Percentiles rank a stretch among this genome's conserved stretches.
phyloP scores from a whole-genome alignment of 768 basidiomycete genomes.

The Obba rivulosa region DNA sequence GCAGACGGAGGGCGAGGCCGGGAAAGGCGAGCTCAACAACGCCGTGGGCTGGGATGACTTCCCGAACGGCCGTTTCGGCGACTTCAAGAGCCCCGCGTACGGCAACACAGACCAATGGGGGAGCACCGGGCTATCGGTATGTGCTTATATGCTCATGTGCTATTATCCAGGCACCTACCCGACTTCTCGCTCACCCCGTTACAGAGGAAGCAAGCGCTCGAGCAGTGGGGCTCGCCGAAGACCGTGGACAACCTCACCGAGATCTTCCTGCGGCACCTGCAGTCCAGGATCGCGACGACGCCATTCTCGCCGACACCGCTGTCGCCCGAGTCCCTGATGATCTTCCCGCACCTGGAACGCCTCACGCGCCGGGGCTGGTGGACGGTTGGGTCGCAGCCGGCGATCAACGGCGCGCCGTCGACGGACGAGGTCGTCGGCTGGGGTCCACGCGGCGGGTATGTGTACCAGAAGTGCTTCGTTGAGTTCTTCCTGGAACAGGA shows the following conservation, averaged over 20 bases:
- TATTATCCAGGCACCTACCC: not conserved
- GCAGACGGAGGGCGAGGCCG: constrained; percentile 48
- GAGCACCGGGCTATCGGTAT: constrained; percentile 54
- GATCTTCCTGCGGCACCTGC: constrained; percentile 78
- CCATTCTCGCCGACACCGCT: constrained; percentile 87
- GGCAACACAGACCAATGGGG: constrained; percentile 80
- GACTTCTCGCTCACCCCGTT: not conserved
- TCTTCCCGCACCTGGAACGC: constrained; percentile 69
- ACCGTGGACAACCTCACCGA: constrained; percentile 62
- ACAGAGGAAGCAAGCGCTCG: constrained; percentile 57
- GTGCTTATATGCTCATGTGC: too few species aligned
- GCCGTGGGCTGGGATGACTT: constrained; percentile 91
- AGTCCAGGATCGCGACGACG: constrained; percentile 65
- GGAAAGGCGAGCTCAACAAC: constrained; percentile 70
- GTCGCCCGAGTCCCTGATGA: constrained; percentile 74
- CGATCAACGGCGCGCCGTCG: constrained; percentile 75
- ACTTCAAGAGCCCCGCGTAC: constrained; percentile 95
- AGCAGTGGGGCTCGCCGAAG: constrained; percentile 75
- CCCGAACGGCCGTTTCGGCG: constrained; percentile 97
- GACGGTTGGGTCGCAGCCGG: constrained; percentile 97
- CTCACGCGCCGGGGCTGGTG: constrained; percentile 83
- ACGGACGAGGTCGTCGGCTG: constrained; percentile 83
- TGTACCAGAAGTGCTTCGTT: constrained; percentile 96
- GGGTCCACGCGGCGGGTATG: constrained; percentile 89
- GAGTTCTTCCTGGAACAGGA: constrained; percentile 82